A percentile compares a stretch with the other conserved stretches of the same genome.
Conservation (phyloP, 2,329 filamentous ascomycete species). For the Neopestalotiopsis sp. region DNA sequence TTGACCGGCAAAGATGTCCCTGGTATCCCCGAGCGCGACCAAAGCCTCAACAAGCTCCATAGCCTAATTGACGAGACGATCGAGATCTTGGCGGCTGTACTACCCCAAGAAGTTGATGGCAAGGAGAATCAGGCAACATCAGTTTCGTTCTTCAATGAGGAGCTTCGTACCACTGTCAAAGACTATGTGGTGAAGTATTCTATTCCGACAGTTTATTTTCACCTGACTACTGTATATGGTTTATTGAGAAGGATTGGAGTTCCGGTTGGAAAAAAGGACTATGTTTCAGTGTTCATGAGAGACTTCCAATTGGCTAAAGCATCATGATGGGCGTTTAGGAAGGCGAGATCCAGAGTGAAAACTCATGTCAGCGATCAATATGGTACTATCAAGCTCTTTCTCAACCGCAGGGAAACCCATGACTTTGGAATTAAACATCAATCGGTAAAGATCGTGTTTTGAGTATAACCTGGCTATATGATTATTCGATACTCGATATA, state of each 20-base stretch:
- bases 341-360: not conserved
- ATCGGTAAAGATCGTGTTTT: too few species aligned
- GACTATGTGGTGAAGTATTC: conserved; percentile 1
- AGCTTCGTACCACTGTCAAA: conserved; percentile 3
- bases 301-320: not conserved
- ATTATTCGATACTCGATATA: too few species aligned
- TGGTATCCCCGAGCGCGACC: not conserved
- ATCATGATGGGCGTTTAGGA: not conserved
- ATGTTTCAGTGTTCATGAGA: not conserved
- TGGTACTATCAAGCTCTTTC: too few species aligned
- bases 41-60: not conserved
- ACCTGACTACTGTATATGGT: not conserved
- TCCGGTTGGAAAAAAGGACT: not conserved
- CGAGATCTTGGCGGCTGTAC: not conserved
- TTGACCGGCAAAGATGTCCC: not conserved
- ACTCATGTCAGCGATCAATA: not conserved
- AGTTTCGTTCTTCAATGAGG: not conserved
- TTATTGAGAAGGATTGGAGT: not conserved
- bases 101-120: not conserved
- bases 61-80: not conserved
- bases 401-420: too few species aligned
- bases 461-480: too few species aligned
- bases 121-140: not conserved
- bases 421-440: too few species aligned
- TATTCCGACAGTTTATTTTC: not conserved